These are phyloP conservation scores for Blastobotrys capitulatus DNA, from an alignment of 1,139 yeast genomes.

Conservation along the genomic window DNA sequence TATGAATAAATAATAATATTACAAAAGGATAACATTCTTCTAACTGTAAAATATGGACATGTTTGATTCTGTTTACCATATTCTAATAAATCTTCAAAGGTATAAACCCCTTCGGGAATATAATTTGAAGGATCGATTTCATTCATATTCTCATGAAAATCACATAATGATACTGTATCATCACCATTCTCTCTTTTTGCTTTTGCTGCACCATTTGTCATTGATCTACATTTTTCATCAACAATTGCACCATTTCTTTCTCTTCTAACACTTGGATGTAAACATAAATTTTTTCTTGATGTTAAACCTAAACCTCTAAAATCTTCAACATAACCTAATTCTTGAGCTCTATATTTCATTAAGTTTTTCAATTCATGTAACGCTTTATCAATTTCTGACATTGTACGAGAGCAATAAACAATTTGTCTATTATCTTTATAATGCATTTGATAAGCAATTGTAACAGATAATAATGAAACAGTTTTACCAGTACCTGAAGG, in stretches of 20 bases:
- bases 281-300: conserved; percentile 86
- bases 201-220: conserved; percentile 87
- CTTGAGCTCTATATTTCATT: conserved; percentile 80
- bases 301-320: conserved; percentile 93
- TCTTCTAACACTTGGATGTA: conserved; percentile 81
- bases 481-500: conserved; percentile 99
- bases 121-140: conserved; percentile 82
- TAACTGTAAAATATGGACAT: conserved; percentile 95
- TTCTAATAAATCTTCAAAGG: conserved; percentile 75
- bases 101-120: conserved; percentile 89
- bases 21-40: conserved; percentile 96
- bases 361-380: conserved; percentile 83
- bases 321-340: conserved; percentile 72
- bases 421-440: conserved; percentile 93
- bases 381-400: conserved; percentile 98
- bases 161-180: conserved; percentile 60
- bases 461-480: conserved; percentile 78
- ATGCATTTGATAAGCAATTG: conserved; percentile 93
- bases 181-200: conserved; percentile 59
- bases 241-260: conserved; percentile 92
- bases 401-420: conserved; percentile 97
- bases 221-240: conserved; percentile 91
- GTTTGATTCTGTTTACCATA: conserved; percentile 75
- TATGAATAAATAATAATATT: conserved; percentile 92
- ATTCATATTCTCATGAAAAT: conserved; percentile 82